phyloP scores from a whole-genome alignment of 2,329 filamentous ascomycete genomes.

The Fusarium sp. region DNA sequence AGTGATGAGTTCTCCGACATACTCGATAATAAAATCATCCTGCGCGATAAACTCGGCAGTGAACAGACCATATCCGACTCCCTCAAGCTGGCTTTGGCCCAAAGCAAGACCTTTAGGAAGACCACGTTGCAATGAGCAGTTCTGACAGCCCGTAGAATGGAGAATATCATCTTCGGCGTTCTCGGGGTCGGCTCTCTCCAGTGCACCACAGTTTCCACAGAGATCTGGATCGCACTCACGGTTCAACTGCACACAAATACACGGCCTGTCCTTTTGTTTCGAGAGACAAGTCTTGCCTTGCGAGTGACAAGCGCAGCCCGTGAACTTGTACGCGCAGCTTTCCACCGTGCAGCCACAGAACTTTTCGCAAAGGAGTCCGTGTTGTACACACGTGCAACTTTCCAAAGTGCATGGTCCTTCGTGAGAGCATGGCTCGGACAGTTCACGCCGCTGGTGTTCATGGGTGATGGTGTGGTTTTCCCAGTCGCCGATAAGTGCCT shows the following conservation, averaged over 20 bases:
- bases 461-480: constrained; percentile 66
- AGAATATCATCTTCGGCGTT: constrained; percentile 71
- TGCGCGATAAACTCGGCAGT: constrained; percentile 74
- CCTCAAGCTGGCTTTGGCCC: constrained; percentile 75
- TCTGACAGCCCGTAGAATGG: constrained; percentile 73
- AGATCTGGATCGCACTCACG: constrained; percentile 85
- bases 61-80: constrained; percentile 81
- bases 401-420: constrained; percentile 72
- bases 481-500: constrained; percentile 66
- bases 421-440: constrained; percentile 76
- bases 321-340: constrained; percentile 72
- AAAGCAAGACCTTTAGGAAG: constrained; percentile 74
- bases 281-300: constrained; percentile 69
- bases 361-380: constrained; percentile 77
- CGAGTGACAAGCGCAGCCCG: constrained; percentile 73
- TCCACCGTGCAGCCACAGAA: constrained; percentile 74
- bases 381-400: constrained; percentile 72
- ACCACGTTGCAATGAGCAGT: constrained; percentile 78
- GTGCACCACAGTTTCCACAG: constrained; percentile 77
- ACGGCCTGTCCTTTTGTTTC: constrained; percentile 69
- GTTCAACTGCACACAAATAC: constrained; percentile 78
- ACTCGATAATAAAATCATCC: constrained; percentile 84
- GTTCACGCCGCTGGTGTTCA: constrained; percentile 66
- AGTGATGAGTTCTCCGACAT: constrained; percentile 81
- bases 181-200: constrained; percentile 75